Base-by-base conservation (phyloP, 225 moss, liverwort and hornwort species). In the Takakia lepidozioides region DNA sequence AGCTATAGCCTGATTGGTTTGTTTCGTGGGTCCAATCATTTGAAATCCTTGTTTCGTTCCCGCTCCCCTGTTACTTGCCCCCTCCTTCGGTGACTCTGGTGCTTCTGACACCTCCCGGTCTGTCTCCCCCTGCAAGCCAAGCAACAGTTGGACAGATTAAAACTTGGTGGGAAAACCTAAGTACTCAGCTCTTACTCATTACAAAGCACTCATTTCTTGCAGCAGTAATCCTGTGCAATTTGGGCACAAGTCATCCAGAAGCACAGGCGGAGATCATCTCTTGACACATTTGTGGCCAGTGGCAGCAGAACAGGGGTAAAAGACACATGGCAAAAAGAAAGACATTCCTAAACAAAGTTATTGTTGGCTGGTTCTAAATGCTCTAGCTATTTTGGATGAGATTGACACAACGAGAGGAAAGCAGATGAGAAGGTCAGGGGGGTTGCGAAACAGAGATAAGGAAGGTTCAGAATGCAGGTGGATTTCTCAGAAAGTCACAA, bases 1-100 rank as follows among this genome's bases (percentile, higher is more conserved):
- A 5, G 74, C 79, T 34, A 74, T 63, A 1, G 70, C 47, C 7
- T 65, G 67, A 56, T 80, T 80, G 6, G 29, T 80, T 64, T 80
- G 70, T 60, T 80, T 80, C 20, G 79, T 66, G 2, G 79, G 79
- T 55, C 79, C 79, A 67, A 67, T 71, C 52, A 70, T 74, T 48
- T 80, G 74, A 48, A 74, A 80, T 27, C 37, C 67, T 54, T 67
- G 63, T 21, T 61, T 60, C 10, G 78, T 48, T 22, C 43, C 26
- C 16, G 28, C 27, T 49, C 48, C 28, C 14, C 48, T 49, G 48
- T 17, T 49, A 29, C 48, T 51, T 25, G 79, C 67, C 32, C 59
- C 61, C 51, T 71, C 64, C 55, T 65, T 73, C 55, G 57, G 65
- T 15, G 60, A 56, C 20, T 66, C 69, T 3, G 78, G 66, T 24